Percentiles rank a stretch among this genome's conserved stretches.
Evolutionary conservation across 2,329 filamentous ascomycete species (phyloP).

Genomic region (Phaeosphaeria sp.): DNA sequence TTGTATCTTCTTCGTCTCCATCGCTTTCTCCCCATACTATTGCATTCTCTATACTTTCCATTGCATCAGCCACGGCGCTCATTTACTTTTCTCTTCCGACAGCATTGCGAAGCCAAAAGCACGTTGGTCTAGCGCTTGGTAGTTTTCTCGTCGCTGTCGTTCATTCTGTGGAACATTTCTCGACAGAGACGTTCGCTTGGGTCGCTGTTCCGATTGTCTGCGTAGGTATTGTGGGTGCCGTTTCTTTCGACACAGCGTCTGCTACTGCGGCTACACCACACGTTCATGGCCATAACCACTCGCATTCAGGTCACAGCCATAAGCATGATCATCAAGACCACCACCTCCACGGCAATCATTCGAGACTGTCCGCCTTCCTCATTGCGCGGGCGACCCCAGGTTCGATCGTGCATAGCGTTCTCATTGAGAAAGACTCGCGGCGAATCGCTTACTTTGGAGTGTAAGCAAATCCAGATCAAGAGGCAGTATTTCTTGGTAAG

Average conservation of each 20-base stretch:
- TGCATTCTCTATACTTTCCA: constrained; percentile 49
- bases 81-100: constrained; percentile 52
- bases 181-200: constrained; percentile 17
- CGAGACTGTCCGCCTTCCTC: constrained; percentile 73
- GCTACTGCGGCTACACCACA: constrained; percentile 31
- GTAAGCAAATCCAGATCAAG: constrained; percentile 63
- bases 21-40: constrained; percentile 43
- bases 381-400: constrained; percentile 73
- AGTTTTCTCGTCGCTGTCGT: constrained; percentile 30
- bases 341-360: constrained; percentile 60
- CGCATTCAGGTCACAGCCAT: constrained; percentile 35
- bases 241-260: constrained; percentile 49
- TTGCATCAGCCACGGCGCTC: constrained; percentile 52
- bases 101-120: constrained; percentile 48
- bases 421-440: constrained; percentile 89
- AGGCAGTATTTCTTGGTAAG: not conserved
- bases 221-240: constrained; percentile 46
- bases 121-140: constrained; percentile 41
- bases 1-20: constrained; percentile 41
- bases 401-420: constrained; percentile 82
- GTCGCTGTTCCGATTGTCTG: constrained; percentile 27
- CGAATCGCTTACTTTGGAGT: constrained; percentile 97
- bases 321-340: constrained; percentile 36
- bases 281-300: constrained; percentile 36
- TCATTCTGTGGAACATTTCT: constrained; percentile 30